Percentiles rank a stretch among this genome's conserved stretches.
Conservation (phyloP, 257 asterid species). For the Prunella vulgaris region DNA sequence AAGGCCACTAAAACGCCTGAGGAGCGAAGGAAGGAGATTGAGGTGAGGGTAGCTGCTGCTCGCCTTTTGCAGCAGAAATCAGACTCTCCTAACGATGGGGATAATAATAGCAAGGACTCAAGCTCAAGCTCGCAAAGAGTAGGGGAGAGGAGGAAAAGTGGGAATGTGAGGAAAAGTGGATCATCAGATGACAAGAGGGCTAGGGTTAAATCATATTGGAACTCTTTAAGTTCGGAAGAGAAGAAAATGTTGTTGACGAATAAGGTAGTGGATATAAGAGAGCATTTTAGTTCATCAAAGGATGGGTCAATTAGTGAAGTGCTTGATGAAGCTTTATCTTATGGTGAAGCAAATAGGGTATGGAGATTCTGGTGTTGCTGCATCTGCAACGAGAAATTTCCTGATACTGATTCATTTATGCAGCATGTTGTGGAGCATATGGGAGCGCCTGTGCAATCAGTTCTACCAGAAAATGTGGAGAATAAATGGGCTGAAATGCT, state of each 20-base stretch:
- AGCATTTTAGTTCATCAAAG: constrained; percentile 51
- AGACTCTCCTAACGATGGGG: constrained; percentile 43
- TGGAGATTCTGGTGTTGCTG: constrained; percentile 77
- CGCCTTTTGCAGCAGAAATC: constrained; percentile 74
- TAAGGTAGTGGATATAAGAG: constrained; percentile 47
- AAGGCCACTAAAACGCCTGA: constrained; percentile 71
- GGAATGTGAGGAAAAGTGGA: constrained; percentile 43
- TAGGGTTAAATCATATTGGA: constrained; percentile 61
- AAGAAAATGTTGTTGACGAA: constrained; percentile 47
- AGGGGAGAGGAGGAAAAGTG: constrained; percentile 54
- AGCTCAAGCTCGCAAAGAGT: constrained; percentile 43
- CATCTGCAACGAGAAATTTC: constrained; percentile 54
- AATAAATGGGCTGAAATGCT: constrained; percentile 83
- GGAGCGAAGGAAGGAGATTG: constrained; percentile 82
- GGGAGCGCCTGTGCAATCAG: constrained; percentile 62
- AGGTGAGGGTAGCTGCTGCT: constrained; percentile 84
- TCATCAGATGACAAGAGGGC: constrained; percentile 67
- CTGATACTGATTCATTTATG: constrained; percentile 42
- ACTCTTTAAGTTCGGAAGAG: constrained; percentile 45
- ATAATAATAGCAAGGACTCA: constrained; percentile 31
- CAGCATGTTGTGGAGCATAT: constrained; percentile 65
- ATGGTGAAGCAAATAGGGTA: constrained; percentile 43
- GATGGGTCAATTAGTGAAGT: constrained; percentile 44
- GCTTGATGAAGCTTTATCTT: constrained; percentile 60
- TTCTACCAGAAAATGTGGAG: constrained; percentile 65